Percentiles rank a stretch among this genome's conserved stretches.
These are phyloP conservation scores for Calonectria leucothoes DNA, from an alignment of 2,329 filamentous ascomycete species.

Conservation along the genomic window DNA sequence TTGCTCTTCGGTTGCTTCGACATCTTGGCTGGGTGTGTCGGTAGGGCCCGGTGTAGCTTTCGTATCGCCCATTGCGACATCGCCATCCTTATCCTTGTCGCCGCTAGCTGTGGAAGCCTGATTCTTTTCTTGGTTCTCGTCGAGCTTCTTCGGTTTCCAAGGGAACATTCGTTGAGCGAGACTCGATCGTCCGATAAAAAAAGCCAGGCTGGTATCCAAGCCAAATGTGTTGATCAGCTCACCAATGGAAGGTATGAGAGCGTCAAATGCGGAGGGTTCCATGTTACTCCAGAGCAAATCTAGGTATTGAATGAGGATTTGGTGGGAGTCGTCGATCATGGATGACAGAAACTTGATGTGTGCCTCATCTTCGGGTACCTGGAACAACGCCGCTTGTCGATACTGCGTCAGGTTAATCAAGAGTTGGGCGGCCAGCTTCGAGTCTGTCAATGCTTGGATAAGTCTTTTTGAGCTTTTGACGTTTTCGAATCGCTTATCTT, in stretches of 20 bases:
- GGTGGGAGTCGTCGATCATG: conserved; percentile 90
- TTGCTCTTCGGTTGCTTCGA: conserved; percentile 46
- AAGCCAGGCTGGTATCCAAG: conserved; percentile 83
- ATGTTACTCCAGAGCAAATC: conserved; percentile 88
- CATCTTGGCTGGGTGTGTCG: conserved; percentile 42
- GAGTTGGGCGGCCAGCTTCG: conserved; percentile 81
- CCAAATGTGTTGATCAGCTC: conserved; percentile 82
- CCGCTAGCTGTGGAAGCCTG: conserved; percentile 33
- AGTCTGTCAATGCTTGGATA: conserved; percentile 81
- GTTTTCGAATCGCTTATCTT: conserved; percentile 84
- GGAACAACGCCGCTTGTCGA: conserved; percentile 86
- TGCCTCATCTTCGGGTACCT: conserved; percentile 75
- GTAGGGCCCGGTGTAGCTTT: conserved; percentile 42
- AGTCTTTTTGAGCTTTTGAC: conserved; percentile 81
- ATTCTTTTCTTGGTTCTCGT: conserved; percentile 42
- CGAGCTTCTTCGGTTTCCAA: conserved; percentile 51
- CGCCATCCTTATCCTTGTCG: conserved; percentile 65
- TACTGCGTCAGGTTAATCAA: conserved; percentile 94
- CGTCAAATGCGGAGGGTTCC: conserved; percentile 79
- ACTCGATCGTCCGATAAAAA: conserved; percentile 82
- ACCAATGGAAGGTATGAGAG: conserved; percentile 79
- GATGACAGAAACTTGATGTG: conserved; percentile 92
- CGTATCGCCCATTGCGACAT: conserved; percentile 63
- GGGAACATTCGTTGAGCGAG: conserved; percentile 73
- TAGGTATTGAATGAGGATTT: conserved; percentile 86